Evolutionary conservation across 306 rosid genomes (phyloP).

Genomic region (Dalbergia cultrata): DNA sequence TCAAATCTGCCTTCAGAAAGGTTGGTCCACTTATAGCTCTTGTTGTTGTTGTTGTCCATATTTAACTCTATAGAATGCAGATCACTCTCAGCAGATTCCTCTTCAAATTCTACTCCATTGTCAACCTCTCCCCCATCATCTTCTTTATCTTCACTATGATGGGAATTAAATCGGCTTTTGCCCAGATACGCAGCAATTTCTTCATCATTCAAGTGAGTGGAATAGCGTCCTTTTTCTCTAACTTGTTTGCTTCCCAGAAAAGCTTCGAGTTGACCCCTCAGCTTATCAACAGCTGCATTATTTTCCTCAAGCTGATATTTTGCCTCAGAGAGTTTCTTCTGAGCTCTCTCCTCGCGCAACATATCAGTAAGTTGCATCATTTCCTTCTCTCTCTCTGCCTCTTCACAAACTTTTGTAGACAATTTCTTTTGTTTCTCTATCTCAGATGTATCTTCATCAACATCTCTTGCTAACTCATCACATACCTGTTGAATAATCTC

Average conservation of each 20-base stretch:
- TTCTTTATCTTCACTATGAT: slow-evolving; percentile 66
- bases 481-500: slow-evolving; percentile 90
- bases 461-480: slow-evolving; percentile 80
- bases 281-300: slow-evolving; percentile 79
- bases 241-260: slow-evolving; percentile 74
- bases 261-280: slow-evolving; percentile 90
- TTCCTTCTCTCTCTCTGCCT: slow-evolving; percentile 79
- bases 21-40: slow-evolving; percentile 74
- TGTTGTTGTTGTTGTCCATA: slow-evolving; percentile 80
- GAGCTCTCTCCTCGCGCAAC: slow-evolving; percentile 80
- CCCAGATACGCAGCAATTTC: slow-evolving; percentile 71
- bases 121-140: slow-evolving; percentile 88
- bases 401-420: slow-evolving; percentile 67
- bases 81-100: slow-evolving; percentile 90
- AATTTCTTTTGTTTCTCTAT: slow-evolving; percentile 67
- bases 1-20: slow-evolving; percentile 68
- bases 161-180: slow-evolving; percentile 61
- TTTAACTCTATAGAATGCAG: slow-evolving; percentile 92
- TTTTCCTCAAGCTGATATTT: slow-evolving; percentile 82
- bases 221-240: slow-evolving; percentile 70
- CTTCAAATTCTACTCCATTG: slow-evolving; percentile 74
- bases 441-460: slow-evolving; percentile 73
- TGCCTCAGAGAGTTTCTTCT: slow-evolving; percentile 74
- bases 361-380: slow-evolving; percentile 75
- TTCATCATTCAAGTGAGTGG: slow-evolving; percentile 68